Percentiles rank a stretch among this genome's conserved stretches.
These are phyloP conservation scores for Polymyxa betae DNA, from an alignment of 208 protist genomes.

Conservation along the genomic window DNA sequence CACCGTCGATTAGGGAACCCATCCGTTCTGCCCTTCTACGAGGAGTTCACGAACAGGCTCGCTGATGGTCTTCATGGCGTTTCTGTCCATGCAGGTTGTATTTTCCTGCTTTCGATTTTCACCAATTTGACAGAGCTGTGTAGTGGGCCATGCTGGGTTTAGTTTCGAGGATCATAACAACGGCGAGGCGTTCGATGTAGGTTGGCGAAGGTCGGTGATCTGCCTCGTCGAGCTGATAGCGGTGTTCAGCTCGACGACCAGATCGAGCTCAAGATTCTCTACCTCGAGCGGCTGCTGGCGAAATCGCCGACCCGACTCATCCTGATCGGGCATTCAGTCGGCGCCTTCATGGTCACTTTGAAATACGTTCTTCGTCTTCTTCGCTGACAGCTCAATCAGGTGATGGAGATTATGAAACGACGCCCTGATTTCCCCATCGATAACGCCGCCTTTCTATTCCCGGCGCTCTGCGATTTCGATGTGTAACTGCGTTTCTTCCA, in stretches of 20 bases:
- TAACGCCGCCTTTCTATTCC: constrained; percentile 3
- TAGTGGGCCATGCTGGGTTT: constrained; percentile 49
- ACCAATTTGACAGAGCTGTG: neutral
- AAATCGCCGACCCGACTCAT: neutral
- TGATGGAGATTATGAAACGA: constrained; percentile 14
- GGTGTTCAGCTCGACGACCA: constrained; percentile 6
- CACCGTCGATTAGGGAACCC: too few relatives aligned
- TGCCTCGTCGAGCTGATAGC: neutral
- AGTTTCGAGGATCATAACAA: constrained; percentile 21
- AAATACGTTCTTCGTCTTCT: neutral
- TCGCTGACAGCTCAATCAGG: neutral
- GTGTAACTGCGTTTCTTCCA: neutral
- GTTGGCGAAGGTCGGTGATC: neutral
- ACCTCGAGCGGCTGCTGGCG: neutral
- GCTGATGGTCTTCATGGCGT: neutral
- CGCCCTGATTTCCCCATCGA: neutral
- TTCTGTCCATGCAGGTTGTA: neutral
- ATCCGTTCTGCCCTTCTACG: constrained; percentile 21
- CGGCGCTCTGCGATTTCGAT: neutral
- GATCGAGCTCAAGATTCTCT: constrained; percentile 7
- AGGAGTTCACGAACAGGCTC: neutral
- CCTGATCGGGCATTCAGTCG: constrained; percentile 32
- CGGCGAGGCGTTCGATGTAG: neutral
- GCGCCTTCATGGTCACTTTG: constrained; percentile 26
- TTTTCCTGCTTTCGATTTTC: neutral